Percentiles rank a stretch among this genome's conserved stretches.
Evolutionary conservation across 352 stramenopile genomes (phyloP).

Genomic region (Globisporangium solare): DNA sequence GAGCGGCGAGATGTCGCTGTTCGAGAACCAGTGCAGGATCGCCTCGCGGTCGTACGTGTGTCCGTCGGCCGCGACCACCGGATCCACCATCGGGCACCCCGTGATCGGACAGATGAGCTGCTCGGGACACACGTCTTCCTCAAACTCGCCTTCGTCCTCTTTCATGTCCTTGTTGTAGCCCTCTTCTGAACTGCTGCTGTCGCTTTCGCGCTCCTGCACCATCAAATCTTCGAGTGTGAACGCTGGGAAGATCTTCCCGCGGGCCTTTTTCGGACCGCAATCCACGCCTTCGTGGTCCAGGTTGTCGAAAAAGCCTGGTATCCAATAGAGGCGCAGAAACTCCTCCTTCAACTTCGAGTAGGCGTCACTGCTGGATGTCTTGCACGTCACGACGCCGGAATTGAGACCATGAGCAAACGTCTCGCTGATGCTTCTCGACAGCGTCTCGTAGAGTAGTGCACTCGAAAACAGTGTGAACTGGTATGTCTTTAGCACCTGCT

Average conservation of each 20-base stretch:
- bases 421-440: slow-evolving; percentile 31
- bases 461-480: slow-evolving; percentile 45
- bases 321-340: slow-evolving; percentile 52
- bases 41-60: slow-evolving; percentile 96
- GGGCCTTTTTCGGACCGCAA: slow-evolving; percentile 32
- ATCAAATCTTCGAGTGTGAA: slow-evolving; percentile 37
- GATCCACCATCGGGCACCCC: slow-evolving; percentile 93
- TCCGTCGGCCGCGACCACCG: slow-evolving; percentile 95
- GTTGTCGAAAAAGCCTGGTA: slow-evolving; percentile 15
- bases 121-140: slow-evolving; percentile 34
- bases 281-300: slow-evolving; percentile 33
- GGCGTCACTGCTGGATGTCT: slow-evolving; percentile 33
- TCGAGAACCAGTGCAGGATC: slow-evolving; percentile 93
- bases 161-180: slow-evolving; percentile 13
- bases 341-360: slow-evolving; percentile 43
- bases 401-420: slow-evolving; percentile 31
- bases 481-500: slow-evolving; percentile 39
- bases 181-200: slow-evolving; percentile 22
- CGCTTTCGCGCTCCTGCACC: slow-evolving; percentile 24
- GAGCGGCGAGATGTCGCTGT: slow-evolving; percentile 72
- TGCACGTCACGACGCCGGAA: slow-evolving; percentile 34
- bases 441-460: slow-evolving; percentile 30
- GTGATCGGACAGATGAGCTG: slow-evolving; percentile 93
- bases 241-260: slow-evolving; percentile 45
- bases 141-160: slow-evolving; percentile 19